These are phyloP conservation scores for Linanthus parryae DNA, from an alignment of 148 eudicot genomes.

Conservation along the genomic window DNA sequence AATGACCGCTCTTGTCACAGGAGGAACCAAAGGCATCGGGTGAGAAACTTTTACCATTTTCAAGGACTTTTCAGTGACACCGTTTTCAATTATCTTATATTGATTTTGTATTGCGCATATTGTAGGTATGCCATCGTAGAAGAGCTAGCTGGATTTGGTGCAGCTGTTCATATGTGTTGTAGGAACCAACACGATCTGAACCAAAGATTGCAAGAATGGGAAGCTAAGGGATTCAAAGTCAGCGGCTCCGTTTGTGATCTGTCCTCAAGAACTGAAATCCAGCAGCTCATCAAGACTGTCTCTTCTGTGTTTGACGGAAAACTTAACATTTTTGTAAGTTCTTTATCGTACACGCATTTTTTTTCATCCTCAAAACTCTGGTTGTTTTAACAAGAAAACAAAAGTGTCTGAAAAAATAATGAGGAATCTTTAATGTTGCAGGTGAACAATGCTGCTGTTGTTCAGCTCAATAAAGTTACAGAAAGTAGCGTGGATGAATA, in stretches of 20 bases:
- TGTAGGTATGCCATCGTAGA: slow-evolving; percentile 44
- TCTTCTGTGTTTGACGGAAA: slow-evolving; percentile 31
- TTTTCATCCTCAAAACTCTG: too few relatives aligned
- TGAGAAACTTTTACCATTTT: too few relatives aligned
- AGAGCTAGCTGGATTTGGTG: slow-evolving; percentile 44
- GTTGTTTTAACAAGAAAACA: too few relatives aligned
- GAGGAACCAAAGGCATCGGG: slow-evolving; percentile 58
- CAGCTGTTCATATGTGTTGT: slow-evolving; percentile 35
- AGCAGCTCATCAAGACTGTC: slow-evolving; percentile 32
- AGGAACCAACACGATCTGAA: slow-evolving; percentile 28
- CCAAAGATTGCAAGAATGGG: slow-evolving; percentile 30
- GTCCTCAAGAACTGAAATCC: slow-evolving; percentile 20
- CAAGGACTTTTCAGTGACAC: too few relatives aligned
- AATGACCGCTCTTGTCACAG: slow-evolving; percentile 44
- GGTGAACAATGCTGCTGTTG: slow-evolving; percentile 75
- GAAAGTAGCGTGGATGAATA: slow-evolving; percentile 50
- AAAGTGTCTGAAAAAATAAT: too few relatives aligned
- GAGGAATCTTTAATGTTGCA: too few relatives aligned
- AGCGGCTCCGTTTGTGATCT: slow-evolving; percentile 39
- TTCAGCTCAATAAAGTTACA: slow-evolving; percentile 52
- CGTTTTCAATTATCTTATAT: too few relatives aligned
- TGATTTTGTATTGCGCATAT: too few relatives aligned
- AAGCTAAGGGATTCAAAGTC: slow-evolving; percentile 27
- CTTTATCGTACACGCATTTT: too few relatives aligned
- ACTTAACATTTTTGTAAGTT: slow-evolving; percentile 46